Percentiles rank a stretch among this genome's conserved stretches.
phyloP scores from a whole-genome alignment of 768 basidiomycete species.

The Termitomyces sp. region DNA sequence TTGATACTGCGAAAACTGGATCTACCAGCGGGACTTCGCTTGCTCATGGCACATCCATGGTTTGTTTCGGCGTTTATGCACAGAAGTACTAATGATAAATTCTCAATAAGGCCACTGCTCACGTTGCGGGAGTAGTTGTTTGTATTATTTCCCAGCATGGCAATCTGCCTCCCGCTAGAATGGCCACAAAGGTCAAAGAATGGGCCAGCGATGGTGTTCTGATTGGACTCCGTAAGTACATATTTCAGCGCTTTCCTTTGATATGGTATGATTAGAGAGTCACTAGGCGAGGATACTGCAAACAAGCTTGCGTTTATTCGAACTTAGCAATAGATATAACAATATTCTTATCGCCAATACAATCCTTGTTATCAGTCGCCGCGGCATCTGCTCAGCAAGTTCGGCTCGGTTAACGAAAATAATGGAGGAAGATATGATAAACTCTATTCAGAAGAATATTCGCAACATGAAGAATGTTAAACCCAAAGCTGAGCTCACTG shows the following conservation, averaged over 20 bases:
- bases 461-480: too few species aligned
- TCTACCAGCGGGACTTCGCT: neutral
- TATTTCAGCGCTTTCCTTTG: neutral
- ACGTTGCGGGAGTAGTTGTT: neutral
- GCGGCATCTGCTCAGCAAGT: too few species aligned
- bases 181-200: neutral
- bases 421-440: too few species aligned
- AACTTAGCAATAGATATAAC: too few species aligned
- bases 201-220: neutral
- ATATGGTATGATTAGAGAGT: too few species aligned
- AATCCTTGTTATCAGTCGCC: too few species aligned
- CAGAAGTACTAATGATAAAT: neutral
- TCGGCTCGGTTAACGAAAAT: too few species aligned
- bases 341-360: too few species aligned
- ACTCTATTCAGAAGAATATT: too few species aligned
- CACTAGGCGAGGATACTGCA: neutral
- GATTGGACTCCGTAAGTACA: neutral
- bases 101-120: neutral
- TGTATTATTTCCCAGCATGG: neutral
- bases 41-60: neutral
- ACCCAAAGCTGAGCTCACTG: too few species aligned
- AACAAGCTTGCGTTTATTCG: neutral
- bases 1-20: neutral
- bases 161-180: neutral
- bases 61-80: neutral